phyloP scores from a whole-genome alignment of 1,284 basidiomycete genomes.

The Clitocybe nebularis region DNA sequence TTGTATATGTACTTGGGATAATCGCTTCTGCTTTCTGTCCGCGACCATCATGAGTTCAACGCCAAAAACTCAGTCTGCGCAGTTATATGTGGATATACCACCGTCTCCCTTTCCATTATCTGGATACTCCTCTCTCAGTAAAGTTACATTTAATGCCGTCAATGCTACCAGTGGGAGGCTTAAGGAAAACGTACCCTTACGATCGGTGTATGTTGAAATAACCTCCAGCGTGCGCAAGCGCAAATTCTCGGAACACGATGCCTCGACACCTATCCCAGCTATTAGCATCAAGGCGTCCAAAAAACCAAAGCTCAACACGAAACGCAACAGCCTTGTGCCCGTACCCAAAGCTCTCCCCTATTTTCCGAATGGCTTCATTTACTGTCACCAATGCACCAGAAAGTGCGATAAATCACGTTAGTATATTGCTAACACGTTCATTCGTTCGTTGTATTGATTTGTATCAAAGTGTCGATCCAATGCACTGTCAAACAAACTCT shows the following conservation, averaged over 20 bases:
- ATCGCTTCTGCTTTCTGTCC: constrained; percentile 5
- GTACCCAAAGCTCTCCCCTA: constrained; percentile 22
- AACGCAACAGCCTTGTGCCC: constrained; percentile 9
- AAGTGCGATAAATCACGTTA: constrained; percentile 52
- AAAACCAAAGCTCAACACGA: constrained; percentile 13
- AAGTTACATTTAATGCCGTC: constrained; percentile 14
- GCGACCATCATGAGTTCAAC: constrained; percentile 13
- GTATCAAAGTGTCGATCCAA: constrained; percentile 37
- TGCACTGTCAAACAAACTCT: constrained; percentile 39
- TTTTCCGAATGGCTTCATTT: constrained; percentile 34
- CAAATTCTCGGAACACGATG: constrained; percentile 30
- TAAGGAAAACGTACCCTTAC: constrained; percentile 56
- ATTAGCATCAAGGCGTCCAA: constrained; percentile 5
- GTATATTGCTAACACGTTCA: constrained; percentile 17
- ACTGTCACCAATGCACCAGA: constrained; percentile 70
- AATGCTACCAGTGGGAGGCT: constrained; percentile 16
- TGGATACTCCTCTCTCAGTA: constrained; percentile 18
- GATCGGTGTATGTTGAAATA: constrained; percentile 29
- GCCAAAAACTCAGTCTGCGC: constrained; percentile 11
- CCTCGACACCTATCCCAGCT: background rate
- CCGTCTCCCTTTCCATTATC: constrained; percentile 36
- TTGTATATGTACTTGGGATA: no score
- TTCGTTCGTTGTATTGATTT: constrained; percentile 1
- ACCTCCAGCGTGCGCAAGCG: constrained; percentile 35
- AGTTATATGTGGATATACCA: constrained; percentile 59